phyloP scores from a whole-genome alignment of 2,329 filamentous ascomycete genomes.

The Orbilia javanica region DNA sequence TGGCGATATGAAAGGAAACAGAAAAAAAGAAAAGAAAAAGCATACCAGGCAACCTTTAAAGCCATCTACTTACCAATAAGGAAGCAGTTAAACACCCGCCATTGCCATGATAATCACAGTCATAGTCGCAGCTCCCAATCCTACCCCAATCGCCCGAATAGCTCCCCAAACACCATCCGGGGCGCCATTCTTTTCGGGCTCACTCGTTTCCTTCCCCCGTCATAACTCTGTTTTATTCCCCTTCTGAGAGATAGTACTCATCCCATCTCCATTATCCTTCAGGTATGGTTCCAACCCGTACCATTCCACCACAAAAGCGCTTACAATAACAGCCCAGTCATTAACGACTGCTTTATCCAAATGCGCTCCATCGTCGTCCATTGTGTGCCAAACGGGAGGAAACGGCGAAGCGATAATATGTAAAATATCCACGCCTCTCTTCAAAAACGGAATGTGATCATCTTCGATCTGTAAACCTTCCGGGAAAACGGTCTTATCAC shows the following conservation, averaged over 20 bases:
- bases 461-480: slow-evolving; percentile 75
- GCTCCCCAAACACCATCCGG: not conserved
- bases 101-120: not conserved
- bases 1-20: too few relatives aligned
- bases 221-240: slow-evolving; percentile 52
- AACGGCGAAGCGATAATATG: slow-evolving; percentile 91
- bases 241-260: slow-evolving; percentile 54
- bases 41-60: not conserved
- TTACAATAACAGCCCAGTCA: slow-evolving; percentile 88
- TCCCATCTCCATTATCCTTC: slow-evolving; percentile 59
- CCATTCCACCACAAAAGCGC: slow-evolving; percentile 90
- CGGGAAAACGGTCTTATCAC: slow-evolving; percentile 68
- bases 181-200: not conserved
- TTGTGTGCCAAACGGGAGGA: slow-evolving; percentile 85
- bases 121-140: not conserved
- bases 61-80: not conserved
- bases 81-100: not conserved
- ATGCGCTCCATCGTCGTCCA: slow-evolving; percentile 85
- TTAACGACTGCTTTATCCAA: slow-evolving; percentile 82
- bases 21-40: not conserved
- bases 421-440: slow-evolving; percentile 84
- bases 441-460: slow-evolving; percentile 92
- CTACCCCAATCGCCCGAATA: not conserved
- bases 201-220: not conserved
- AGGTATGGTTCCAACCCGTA: slow-evolving; percentile 80